Conservation (phyloP, 352 stramenopile genomes). For the Pythium rhizo-oryzae region DNA sequence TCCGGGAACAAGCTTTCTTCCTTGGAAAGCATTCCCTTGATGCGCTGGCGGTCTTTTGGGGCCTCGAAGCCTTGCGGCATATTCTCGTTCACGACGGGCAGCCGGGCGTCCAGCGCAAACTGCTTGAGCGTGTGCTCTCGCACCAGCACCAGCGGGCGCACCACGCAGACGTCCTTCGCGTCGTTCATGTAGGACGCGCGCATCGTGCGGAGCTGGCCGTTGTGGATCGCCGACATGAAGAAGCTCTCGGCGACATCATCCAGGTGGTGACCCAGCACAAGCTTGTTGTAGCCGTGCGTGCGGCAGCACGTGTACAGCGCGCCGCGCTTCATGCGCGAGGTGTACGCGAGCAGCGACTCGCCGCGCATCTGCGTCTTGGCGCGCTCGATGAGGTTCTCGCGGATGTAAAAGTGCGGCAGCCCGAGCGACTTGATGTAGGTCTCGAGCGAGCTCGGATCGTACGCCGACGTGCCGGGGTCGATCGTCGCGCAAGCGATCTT, state of each 20-base stretch:
- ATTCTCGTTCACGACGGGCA: conserved; percentile 98
- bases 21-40: conserved; percentile 93
- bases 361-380: conserved; percentile 71
- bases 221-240: conserved; percentile 94
- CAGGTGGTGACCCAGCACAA: conserved; percentile 89
- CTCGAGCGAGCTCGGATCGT: conserved; percentile 94
- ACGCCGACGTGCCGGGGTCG: conserved; percentile 94
- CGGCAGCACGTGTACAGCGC: conserved; percentile 33
- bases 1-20: conserved; percentile 90
- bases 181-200: conserved; percentile 96
- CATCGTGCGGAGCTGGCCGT: conserved; percentile 87
- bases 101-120: conserved; percentile 58
- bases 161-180: conserved; percentile 90
- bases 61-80: conserved; percentile 97
- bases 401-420: conserved; percentile 92
- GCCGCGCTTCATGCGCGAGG: conserved; percentile 94
- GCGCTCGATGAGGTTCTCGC: conserved; percentile 81
- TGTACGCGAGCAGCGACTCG: conserved; percentile 91
- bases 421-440: conserved; percentile 93
- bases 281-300: conserved; percentile 37
- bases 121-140: conserved; percentile 89
- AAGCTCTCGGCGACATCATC: conserved; percentile 97
- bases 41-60: conserved; percentile 91
- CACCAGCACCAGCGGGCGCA: conserved; percentile 93
- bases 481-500: conserved; percentile 93